Conservation (phyloP, 441 rosid genomes). For the Breynia disticha region DNA sequence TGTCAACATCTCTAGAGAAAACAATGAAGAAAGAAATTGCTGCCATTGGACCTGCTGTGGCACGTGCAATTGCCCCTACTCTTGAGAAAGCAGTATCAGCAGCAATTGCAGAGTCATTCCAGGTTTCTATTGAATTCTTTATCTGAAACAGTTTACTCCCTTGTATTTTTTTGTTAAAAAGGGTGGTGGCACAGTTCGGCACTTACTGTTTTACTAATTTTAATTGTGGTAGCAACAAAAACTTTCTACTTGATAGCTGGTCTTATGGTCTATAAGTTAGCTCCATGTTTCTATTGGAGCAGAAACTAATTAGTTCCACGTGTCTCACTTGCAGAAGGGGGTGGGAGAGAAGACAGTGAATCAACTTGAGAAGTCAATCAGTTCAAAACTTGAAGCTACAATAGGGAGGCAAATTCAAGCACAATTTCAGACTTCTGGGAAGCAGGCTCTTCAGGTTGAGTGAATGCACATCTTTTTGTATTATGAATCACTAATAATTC, state of each 20-base stretch:
- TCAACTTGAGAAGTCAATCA: constrained; percentile 58
- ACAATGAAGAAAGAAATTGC: constrained; percentile 62
- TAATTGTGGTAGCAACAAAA: not conserved
- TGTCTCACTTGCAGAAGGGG: constrained; percentile 43
- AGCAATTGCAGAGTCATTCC: constrained; percentile 72
- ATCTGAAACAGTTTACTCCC: too few species aligned
- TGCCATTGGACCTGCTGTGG: constrained; percentile 45
- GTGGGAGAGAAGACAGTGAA: constrained; percentile 61
- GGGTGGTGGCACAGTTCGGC: too few species aligned
- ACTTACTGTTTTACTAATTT: not conserved
- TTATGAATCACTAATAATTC: too few species aligned
- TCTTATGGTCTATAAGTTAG: too few species aligned
- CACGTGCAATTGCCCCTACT: constrained; percentile 49
- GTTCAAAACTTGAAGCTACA: constrained; percentile 56
- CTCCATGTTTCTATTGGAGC: too few species aligned
- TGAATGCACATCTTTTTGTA: constrained; percentile 1
- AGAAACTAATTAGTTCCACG: too few species aligned
- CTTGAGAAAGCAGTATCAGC: constrained; percentile 66
- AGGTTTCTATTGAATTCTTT: constrained; percentile 34
- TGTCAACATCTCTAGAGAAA: constrained; percentile 52
- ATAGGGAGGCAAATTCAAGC: constrained; percentile 66
- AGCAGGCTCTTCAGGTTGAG: constrained; percentile 68
- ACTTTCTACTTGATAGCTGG: too few species aligned
- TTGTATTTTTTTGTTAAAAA: not conserved
- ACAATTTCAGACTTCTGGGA: constrained; percentile 74